phyloP scores from a whole-genome alignment of 495 filamentous ascomycete genomes.

The Glutinoglossum americanum region DNA sequence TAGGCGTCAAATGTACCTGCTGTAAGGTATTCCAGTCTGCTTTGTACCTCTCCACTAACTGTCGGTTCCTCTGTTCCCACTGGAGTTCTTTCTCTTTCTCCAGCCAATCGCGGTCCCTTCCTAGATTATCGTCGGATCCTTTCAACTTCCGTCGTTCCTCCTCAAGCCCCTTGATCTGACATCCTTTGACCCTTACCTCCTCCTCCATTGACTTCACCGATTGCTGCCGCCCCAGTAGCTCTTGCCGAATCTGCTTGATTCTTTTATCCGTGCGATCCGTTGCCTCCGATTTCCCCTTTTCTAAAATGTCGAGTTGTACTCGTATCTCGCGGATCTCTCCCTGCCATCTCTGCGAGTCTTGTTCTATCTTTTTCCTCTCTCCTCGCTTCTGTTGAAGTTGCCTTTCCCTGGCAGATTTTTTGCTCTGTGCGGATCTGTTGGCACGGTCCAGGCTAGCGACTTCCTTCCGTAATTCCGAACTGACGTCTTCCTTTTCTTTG shows the following conservation, averaged over 20 bases:
- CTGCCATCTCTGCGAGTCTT: slow-evolving; percentile 37
- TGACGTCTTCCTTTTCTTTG: slow-evolving; percentile 70
- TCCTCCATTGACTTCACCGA: slow-evolving; percentile 37
- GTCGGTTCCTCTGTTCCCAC: slow-evolving; percentile 28
- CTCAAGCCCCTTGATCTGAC: slow-evolving; percentile 39
- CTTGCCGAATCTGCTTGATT: slow-evolving; percentile 27
- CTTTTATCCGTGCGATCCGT: slow-evolving; percentile 24
- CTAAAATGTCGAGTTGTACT: slow-evolving; percentile 24
- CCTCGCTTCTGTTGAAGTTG: slow-evolving; percentile 38
- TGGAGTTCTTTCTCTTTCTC: slow-evolving; percentile 35
- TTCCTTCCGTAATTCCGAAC: slow-evolving; percentile 59
- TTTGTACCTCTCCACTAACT: slow-evolving; percentile 29
- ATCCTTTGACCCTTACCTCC: slow-evolving; percentile 36
- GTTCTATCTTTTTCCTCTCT: slow-evolving; percentile 37
- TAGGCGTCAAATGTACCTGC: slow-evolving; percentile 13
- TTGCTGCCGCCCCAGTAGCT: slow-evolving; percentile 28
- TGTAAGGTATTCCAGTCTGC: slow-evolving; percentile 25
- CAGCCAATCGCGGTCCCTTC: slow-evolving; percentile 25
- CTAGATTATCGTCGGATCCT: slow-evolving; percentile 25
- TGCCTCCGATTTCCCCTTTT: slow-evolving; percentile 24
- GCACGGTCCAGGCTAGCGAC: slow-evolving; percentile 58
- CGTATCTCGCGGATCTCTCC: slow-evolving; percentile 29
- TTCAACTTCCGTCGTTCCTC: slow-evolving; percentile 29
- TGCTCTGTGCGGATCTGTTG: slow-evolving; percentile 65
- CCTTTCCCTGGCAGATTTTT: slow-evolving; percentile 55